Percentiles rank a stretch among this genome's conserved stretches.
Evolutionary conservation across 2,329 filamentous ascomycete genomes (phyloP).

Genomic region (Ascochyta fabae): DNA sequence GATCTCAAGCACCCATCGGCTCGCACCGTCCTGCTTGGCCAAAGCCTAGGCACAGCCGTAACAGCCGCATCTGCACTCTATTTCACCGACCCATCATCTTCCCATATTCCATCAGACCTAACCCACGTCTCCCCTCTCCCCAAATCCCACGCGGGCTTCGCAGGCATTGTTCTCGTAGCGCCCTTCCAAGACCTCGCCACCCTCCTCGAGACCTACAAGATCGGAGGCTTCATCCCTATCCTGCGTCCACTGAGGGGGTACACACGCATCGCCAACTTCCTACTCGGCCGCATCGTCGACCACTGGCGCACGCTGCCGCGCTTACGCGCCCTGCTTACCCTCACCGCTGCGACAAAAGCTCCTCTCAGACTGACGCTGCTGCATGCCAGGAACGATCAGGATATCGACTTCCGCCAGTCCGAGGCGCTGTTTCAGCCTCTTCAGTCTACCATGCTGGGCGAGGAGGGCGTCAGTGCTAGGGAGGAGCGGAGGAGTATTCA

Average conservation of each 20-base stretch:
- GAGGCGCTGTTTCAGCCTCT: conserved; percentile 38
- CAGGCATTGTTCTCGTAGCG: conserved; percentile 79
- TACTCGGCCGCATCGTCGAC: conserved; percentile 73
- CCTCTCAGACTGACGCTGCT: conserved; percentile 71
- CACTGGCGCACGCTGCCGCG: conserved; percentile 78
- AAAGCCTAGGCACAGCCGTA: conserved; percentile 88
- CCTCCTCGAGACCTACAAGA: conserved; percentile 77
- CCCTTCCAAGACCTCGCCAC: conserved; percentile 77
- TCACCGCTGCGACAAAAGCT: conserved; percentile 41
- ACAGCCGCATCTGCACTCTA: conserved; percentile 75
- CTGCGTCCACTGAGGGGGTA: conserved; percentile 75
- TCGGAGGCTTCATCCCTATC: conserved; percentile 78
- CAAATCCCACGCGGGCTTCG: conserved; percentile 64
- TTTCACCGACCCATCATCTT: conserved; percentile 58
- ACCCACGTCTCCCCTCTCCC: conserved; percentile 9
- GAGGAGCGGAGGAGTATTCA: conserved; percentile 42
- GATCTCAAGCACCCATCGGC: conserved; percentile 69
- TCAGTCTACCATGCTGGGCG: conserved; percentile 37
- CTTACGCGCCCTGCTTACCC: conserved; percentile 62
- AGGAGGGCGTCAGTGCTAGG: conserved; percentile 31
- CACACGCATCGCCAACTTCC: conserved; percentile 66
- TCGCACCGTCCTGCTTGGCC: conserved; percentile 81
- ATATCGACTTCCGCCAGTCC: conserved; percentile 79
- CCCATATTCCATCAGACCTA: conserved; percentile 26
- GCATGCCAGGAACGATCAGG: conserved; percentile 80